Percentiles rank a stretch among this genome's conserved stretches.
Conservation (phyloP, 1,284 basidiomycete genomes). For the Malassezia nana region DNA sequence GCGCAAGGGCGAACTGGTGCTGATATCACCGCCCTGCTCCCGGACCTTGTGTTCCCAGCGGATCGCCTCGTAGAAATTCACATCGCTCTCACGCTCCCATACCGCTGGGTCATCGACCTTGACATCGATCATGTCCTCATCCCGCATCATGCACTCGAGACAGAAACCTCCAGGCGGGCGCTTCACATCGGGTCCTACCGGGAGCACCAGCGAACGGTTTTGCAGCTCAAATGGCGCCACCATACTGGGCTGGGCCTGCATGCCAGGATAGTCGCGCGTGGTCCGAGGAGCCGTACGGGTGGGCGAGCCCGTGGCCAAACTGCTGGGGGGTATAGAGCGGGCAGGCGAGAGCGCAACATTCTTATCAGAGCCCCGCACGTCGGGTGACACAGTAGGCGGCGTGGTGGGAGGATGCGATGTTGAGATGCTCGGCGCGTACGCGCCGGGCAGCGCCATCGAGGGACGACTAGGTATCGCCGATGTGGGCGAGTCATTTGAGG, state of each 20-base stretch:
- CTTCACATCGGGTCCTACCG: conserved; percentile 35
- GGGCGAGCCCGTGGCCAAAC: neutral
- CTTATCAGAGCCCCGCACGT: neutral
- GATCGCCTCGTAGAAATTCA: conserved; percentile 66
- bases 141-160: conserved; percentile 96
- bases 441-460: neutral
- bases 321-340: neutral
- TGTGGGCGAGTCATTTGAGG: neutral
- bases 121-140: conserved; percentile 95
- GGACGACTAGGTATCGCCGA: neutral
- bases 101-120: conserved; percentile 72
- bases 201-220: conserved; percentile 40
- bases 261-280: conserved; percentile 33
- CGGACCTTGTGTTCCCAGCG: conserved; percentile 55
- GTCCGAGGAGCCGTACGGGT: neutral
- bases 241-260: conserved; percentile 39
- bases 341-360: neutral
- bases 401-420: neutral
- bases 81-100: conserved; percentile 86
- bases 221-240: conserved; percentile 47
- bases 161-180: conserved; percentile 55
- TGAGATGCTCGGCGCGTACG: conserved; percentile 4
- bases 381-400: neutral
- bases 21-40: neutral
- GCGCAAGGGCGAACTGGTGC: conserved; percentile 1